Percentiles rank a stretch among this genome's conserved stretches.
These are phyloP conservation scores for Yarrowia galli DNA, from an alignment of 1,139 yeast species.

Conservation along the genomic window DNA sequence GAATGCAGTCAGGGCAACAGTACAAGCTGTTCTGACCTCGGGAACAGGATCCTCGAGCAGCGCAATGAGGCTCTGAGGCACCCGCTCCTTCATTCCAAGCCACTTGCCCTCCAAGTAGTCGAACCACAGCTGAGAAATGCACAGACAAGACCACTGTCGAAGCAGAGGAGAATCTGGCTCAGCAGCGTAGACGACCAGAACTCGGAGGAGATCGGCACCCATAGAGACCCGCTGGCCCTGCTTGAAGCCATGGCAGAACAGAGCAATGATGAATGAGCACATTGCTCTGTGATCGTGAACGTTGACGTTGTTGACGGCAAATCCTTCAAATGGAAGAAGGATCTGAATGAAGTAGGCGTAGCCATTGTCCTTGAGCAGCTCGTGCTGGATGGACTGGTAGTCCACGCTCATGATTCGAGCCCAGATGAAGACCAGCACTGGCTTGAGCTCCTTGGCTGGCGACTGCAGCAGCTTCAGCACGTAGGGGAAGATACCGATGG, in stretches of 20 bases:
- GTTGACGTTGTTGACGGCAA: conserved; percentile 50
- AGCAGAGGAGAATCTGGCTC: conserved; percentile 82
- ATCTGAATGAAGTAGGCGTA: conserved; percentile 86
- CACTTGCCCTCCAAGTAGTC: conserved; percentile 78
- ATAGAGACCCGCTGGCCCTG: conserved; percentile 83
- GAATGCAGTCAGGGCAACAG: conserved; percentile 76
- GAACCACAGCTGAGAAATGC: conserved; percentile 79
- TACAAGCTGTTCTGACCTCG: conserved; percentile 87
- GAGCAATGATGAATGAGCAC: conserved; percentile 88
- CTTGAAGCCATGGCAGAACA: conserved; percentile 80
- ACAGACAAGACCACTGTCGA: conserved; percentile 89
- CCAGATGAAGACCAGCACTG: conserved; percentile 95
- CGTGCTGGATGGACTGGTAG: conserved; percentile 87
- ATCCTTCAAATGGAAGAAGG: conserved; percentile 58
- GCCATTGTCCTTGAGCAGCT: conserved; percentile 88
- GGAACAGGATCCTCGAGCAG: conserved; percentile 89
- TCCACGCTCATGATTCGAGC: conserved; percentile 97
- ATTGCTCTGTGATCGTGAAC: conserved; percentile 85
- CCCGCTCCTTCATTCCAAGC: conserved; percentile 72
- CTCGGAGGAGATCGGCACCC: conserved; percentile 72
- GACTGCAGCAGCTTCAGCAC: conserved; percentile 88
- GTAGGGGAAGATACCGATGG: conserved; percentile 96
- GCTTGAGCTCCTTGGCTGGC: conserved; percentile 94
- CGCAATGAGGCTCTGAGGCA: conserved; percentile 62
- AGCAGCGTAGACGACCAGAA: conserved; percentile 70